Evolutionary conservation across 2,329 filamentous ascomycete species (phyloP), one percentile per base, ranked within the genome.

Genomic region (Cytospora piceicola): DNA sequence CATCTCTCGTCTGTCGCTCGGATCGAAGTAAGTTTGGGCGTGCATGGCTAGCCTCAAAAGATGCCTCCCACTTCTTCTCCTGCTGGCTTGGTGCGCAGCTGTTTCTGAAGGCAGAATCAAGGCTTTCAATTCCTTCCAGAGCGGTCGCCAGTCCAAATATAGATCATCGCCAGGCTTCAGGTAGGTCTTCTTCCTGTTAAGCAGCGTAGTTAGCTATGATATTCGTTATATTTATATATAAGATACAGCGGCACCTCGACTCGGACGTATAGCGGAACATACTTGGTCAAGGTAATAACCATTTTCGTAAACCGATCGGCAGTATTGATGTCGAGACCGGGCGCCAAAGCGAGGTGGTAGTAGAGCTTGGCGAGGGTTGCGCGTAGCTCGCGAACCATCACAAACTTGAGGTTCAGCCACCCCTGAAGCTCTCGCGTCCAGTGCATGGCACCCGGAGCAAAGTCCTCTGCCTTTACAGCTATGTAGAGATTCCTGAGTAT

Each of bases 331-430:
- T 98, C 94, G 64, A 99, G 83, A 4, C 96, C 95, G 0, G 94
- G 95, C 32, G 95, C 92, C 67, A 99, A 84, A 6, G 93, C 86
- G 66, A 99, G 89, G 79, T 97, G 93, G 79, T 97, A 99, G 80
- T 97, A 99, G 46, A 99, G 84, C 79, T 90, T 91, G 34, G 95
- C 91, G 34, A 99, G 86, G 77, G 88, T 92, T 58, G 93, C 88
- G 65, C 96, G 86, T 71, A 94, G 88, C 75, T 90, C 89, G 72
- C 92, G 88, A 57, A 93, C 92, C 75, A 97, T 93, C 79, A 99
- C 94, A 75, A 99, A 99, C 83, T 99, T 99, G 78, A 99, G 88
- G 62, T 90, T 91, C 70, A 99, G 84, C 95, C 96, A 99, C 78
- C 91, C 92, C 75, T 94, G 88, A 57, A 99, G 89, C 85, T 99